Evolutionary conservation across 2,329 filamentous ascomycete species (phyloP).

Genomic region (Lasiodiplodia sp.): DNA sequence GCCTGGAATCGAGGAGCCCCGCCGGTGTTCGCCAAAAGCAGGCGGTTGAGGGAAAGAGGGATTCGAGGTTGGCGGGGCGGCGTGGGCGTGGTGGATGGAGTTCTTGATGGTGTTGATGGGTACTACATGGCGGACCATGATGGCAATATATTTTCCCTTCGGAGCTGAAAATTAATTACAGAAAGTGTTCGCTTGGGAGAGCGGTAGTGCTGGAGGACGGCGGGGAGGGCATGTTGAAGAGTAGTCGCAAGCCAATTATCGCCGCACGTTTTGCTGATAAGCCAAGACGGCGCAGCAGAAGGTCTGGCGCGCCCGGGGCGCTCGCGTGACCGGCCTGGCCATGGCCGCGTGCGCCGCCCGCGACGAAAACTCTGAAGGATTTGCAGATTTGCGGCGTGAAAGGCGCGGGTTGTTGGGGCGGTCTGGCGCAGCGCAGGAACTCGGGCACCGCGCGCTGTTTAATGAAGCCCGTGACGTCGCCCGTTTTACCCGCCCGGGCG

Average conservation of each 20-base stretch:
- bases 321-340: conserved; percentile 24
- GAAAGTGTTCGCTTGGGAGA: conserved; percentile 9
- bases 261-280: conserved; percentile 17
- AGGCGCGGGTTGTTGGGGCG: conserved; percentile 8
- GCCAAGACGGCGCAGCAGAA: conserved; percentile 19
- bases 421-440: conserved; percentile 8
- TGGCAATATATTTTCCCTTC: conserved; percentile 20
- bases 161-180: conserved; percentile 6
- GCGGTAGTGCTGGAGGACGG: conserved; percentile 14
- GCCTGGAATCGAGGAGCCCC: conserved; percentile 40
- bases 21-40: conserved; percentile 29
- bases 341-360: conserved; percentile 25
- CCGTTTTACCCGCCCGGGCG: conserved; percentile 19
- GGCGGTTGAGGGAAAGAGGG: conserved; percentile 8
- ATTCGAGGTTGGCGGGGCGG: conserved; percentile 15
- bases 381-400: conserved; percentile 27
- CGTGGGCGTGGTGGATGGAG: conserved; percentile 26
- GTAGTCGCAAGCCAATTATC: conserved; percentile 21
- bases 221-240: conserved; percentile 27
- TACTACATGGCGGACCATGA: conserved; percentile 31
- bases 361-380: conserved; percentile 28
- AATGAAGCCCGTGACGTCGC: conserved; percentile 27
- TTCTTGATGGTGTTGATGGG: conserved; percentile 30
- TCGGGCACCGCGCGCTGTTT: conserved; percentile 18
- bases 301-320: conserved; percentile 14